Base-by-base conservation (phyloP, 2,329 filamentous ascomycete species). In the Eutypa lata region DNA sequence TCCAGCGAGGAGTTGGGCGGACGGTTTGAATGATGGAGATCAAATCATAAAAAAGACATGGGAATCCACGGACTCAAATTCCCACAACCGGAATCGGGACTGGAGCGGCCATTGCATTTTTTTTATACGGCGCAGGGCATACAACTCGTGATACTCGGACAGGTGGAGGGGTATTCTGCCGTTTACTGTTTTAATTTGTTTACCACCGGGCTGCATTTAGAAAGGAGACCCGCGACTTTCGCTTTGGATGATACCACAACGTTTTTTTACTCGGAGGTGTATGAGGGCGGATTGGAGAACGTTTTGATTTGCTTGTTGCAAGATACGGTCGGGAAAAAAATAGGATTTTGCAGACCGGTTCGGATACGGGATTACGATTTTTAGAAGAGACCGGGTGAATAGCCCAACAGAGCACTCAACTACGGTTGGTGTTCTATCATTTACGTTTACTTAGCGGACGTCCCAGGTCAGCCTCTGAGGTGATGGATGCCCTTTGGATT, bases 1-100 rank as follows among this genome's bases (percentile, higher is more conserved):
- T 51, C 59, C 57, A 69, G 65, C 66, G 65, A 57, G 66, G 66
- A 69, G 66, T 68, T 68, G 57, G n/a, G 61, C 49, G 60, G 64
- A 56, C 55, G 55, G 60, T 59, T 60, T 59, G 60, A 57, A 53
- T 57, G 56, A 64, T 48, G 54, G 60, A 55, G 60, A 61, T 58
- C 56, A 52, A 60, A 49, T 53, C 52, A 54, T 51, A 52, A 56
- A 64, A 57, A 62, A 56, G 53, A 52, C 47, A 51, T n/a, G 55
- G 53, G 55, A 58, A 38, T 18, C 50, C 52, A 22, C 50, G 56
- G 57, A 61, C 56, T 58, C 59, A 50, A 49, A 54, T 57, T 55
- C 56, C 47, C 16, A 18, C 14, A 22, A 55, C 55, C 57, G 55
- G 55, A 55, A 52, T 50, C 53, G 51, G 53, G 55, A 61, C 45